Percentiles rank a stretch among this genome's conserved stretches.
Evolutionary conservation across 805 yeast species (phyloP).

Genomic region (Hanseniaspora clermontiae): DNA sequence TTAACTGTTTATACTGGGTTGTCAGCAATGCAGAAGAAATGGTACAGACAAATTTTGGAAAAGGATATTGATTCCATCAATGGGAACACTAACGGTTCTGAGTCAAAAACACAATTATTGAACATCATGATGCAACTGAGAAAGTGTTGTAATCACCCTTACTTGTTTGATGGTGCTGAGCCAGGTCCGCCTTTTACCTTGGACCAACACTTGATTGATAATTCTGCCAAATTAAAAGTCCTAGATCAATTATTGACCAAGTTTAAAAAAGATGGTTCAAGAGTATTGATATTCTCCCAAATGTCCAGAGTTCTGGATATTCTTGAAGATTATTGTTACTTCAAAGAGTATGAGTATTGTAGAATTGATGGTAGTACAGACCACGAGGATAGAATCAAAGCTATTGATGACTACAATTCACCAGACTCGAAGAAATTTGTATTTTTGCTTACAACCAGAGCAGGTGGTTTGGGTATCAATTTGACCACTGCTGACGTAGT

Average conservation of each 20-base stretch:
- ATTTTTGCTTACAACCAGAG: slow-evolving; percentile 70
- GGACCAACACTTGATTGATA: slow-evolving; percentile 67
- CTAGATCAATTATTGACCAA: slow-evolving; percentile 54
- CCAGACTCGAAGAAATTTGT: slow-evolving; percentile 61
- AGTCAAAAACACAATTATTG: slow-evolving; percentile 59
- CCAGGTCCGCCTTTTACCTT: slow-evolving; percentile 84
- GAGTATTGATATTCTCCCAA: slow-evolving; percentile 69
- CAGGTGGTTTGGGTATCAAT: slow-evolving; percentile 82
- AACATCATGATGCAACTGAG: slow-evolving; percentile 77
- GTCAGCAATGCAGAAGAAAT: slow-evolving; percentile 65
- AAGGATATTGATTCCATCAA: slow-evolving; percentile 76
- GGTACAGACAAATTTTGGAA: slow-evolving; percentile 67
- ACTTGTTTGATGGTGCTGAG: slow-evolving; percentile 74
- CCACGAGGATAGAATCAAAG: slow-evolving; percentile 59
- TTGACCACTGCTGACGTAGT: slow-evolving; percentile 72
- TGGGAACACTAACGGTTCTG: slow-evolving; percentile 65
- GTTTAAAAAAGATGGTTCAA: slow-evolving; percentile 53
- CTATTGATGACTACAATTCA: slow-evolving; percentile 69
- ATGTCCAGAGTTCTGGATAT: slow-evolving; percentile 76
- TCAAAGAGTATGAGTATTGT: slow-evolving; percentile 58
- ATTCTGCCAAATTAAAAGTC: slow-evolving; percentile 59
- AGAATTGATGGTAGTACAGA: slow-evolving; percentile 78
- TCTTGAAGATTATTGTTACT: slow-evolving; percentile 63
- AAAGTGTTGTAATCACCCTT: slow-evolving; percentile 78
- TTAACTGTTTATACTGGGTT: slow-evolving; percentile 59